A percentile compares a stretch with the other conserved stretches of the same genome.
Conservation (phyloP, 2,329 filamentous ascomycete genomes). For the Ophiostoma sp. region DNA sequence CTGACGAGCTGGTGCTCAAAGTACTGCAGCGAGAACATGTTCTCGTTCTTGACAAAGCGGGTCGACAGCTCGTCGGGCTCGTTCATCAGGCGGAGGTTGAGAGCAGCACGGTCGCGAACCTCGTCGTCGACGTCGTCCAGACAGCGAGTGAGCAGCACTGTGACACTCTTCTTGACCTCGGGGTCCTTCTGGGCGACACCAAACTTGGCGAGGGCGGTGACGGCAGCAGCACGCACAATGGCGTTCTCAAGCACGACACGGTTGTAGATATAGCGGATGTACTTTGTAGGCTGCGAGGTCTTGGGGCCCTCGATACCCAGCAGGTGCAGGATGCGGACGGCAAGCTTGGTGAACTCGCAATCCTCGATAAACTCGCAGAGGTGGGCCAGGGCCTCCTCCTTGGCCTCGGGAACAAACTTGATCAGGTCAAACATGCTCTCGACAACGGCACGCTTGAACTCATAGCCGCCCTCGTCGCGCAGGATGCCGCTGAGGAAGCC, state of each 20-base stretch:
- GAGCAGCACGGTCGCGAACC: conserved; percentile 87
- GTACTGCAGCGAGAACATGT: conserved; percentile 87
- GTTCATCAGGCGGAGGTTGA: conserved; percentile 87
- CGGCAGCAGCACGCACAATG: conserved; percentile 88
- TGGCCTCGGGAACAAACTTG: conserved; percentile 91
- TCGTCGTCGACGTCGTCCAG: conserved; percentile 97
- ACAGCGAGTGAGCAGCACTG: conserved; percentile 86
- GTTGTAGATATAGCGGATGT: conserved; percentile 99
- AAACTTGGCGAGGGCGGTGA: conserved; percentile 94
- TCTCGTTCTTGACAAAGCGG: conserved; percentile 92
- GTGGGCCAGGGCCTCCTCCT: conserved; percentile 79
- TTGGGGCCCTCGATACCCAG: conserved; percentile 92
- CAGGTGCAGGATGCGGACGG: conserved; percentile 89
- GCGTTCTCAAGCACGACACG: conserved; percentile 95
- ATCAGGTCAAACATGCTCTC: conserved; percentile 99
- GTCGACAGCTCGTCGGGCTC: conserved; percentile 83
- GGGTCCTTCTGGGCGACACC: conserved; percentile 94
- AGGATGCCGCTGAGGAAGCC: conserved; percentile 95
- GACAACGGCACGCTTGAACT: conserved; percentile 95
- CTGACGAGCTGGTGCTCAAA: conserved; percentile 97
- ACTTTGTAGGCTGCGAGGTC: conserved; percentile 93
- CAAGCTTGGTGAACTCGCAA: conserved; percentile 97
- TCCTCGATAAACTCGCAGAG: conserved; percentile 99
- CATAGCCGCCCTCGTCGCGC: conserved; percentile 93
- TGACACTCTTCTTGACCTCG: conserved; percentile 93